These are phyloP conservation scores for Leersia perrieri DNA, from an alignment of 176 grass and related monocot genomes.

Conservation along the genomic window DNA sequence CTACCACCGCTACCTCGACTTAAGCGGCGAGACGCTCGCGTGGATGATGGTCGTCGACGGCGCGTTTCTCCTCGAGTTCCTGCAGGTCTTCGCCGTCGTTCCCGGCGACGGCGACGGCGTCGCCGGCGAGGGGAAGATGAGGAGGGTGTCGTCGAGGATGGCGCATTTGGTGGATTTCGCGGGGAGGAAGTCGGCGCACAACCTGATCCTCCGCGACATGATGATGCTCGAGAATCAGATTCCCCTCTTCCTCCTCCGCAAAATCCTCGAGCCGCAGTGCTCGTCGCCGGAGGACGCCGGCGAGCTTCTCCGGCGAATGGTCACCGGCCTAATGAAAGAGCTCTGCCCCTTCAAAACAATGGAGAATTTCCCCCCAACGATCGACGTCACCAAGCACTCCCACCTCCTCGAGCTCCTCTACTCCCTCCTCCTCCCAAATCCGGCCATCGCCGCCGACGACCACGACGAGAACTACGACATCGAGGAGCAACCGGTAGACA, in stretches of 20 bases:
- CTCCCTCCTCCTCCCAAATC: slow-evolving; percentile 54
- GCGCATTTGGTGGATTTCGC: slow-evolving; percentile 70
- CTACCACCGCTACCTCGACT: slow-evolving; percentile 88
- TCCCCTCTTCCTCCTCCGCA: slow-evolving; percentile 63
- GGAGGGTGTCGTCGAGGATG: slow-evolving; percentile 65
- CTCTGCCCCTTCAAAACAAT: slow-evolving; percentile 76
- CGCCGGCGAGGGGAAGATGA: slow-evolving; percentile 34
- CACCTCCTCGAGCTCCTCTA: slow-evolving; percentile 84
- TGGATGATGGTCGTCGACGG: slow-evolving; percentile 93
- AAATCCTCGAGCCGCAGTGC: slow-evolving; percentile 59
- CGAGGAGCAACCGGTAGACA: slow-evolving; percentile 27
- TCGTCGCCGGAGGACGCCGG: slow-evolving; percentile 36
- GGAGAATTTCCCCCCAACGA: slow-evolving; percentile 49
- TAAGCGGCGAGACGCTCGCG: slow-evolving; percentile 71
- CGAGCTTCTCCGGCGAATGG: slow-evolving; percentile 49
- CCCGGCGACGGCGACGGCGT: neutral
- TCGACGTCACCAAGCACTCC: slow-evolving; percentile 49
- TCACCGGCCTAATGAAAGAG: slow-evolving; percentile 62
- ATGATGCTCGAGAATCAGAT: slow-evolving; percentile 96
- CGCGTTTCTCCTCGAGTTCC: slow-evolving; percentile 83
- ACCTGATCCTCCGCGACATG: slow-evolving; percentile 61
- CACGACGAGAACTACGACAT: slow-evolving; percentile 51
- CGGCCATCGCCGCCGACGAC: neutral
- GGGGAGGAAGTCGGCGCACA: slow-evolving; percentile 66
- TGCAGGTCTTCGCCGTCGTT: slow-evolving; percentile 55